Evolutionary conservation across 495 filamentous ascomycete genomes (phyloP), one percentile per base, ranked within the genome.

Genomic region (Tetracladium marchalianum): DNA sequence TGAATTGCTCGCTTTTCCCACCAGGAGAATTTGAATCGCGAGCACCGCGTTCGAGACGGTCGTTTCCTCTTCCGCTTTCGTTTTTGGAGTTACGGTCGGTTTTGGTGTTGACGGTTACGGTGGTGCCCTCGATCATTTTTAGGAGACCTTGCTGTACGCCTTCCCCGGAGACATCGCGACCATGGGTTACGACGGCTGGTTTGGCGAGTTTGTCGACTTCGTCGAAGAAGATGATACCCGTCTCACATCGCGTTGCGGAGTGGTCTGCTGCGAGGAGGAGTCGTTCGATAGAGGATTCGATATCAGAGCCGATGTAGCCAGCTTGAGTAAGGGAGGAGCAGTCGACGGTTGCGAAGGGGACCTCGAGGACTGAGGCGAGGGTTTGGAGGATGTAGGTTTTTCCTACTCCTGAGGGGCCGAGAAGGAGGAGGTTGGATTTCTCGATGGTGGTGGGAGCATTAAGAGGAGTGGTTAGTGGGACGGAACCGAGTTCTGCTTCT

Each of bases 321-420:
- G 92, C 89, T 69, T 95, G 89, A 1, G 92, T 98, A 52, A 98
- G 90, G 4, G 92, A 83, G 11, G 93, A 97, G 65, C 93, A 97
- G 60, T 98, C 93, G 47, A 88, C 92, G 62, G 97, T 97, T 49
- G 85, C 90, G 61, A 98, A 96, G 0, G 92, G 93, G 1, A 97
- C 92, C 43, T 92, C 89, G 16, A 98, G 67, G 3, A 87, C 76
- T 22, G 78, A 69, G 11, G 85, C 85, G 13, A 90, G 68, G 0
- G 82, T 87, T 35, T 60, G 51, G 10, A 66, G 47, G 24, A 98
- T 97, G 33, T 96, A 77, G 0, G 93, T 98, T 64, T 98, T 98
- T 0, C 92, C 92, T 4, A 97, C 92, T 4, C 93, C 92, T 0
- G 93, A 93, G 0, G 92, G 93, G 0, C 92, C 92, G 5, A 98